phyloP scores from a whole-genome alignment of 306 rosid genomes.

The Mimosa pudica region DNA sequence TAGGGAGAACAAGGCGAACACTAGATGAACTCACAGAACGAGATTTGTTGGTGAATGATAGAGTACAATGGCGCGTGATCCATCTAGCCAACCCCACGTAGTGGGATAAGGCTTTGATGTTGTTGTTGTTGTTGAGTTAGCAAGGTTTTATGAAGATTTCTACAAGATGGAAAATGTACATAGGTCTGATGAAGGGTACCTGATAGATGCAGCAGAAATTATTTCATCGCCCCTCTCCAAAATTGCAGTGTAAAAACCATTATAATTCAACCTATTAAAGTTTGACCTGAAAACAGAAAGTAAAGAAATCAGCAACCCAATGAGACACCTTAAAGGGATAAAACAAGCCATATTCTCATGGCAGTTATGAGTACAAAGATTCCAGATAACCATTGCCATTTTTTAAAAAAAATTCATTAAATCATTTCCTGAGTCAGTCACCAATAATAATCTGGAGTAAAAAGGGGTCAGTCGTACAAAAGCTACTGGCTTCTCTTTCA shows the following conservation, averaged over 20 bases:
- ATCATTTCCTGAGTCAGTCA: not conserved
- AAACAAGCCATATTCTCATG: not conserved
- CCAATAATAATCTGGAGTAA: not conserved
- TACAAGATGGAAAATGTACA: not conserved
- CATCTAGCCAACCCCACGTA: too few species aligned
- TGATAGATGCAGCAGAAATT: slow-evolving; percentile 86
- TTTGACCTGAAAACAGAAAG: slow-evolving; percentile 67
- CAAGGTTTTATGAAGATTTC: slow-evolving; percentile 11
- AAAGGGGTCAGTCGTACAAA: not conserved
- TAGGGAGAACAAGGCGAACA: too few species aligned
- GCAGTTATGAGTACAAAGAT: not conserved
- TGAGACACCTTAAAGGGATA: not conserved
- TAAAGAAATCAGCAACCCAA: slow-evolving; percentile 18
- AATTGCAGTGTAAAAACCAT: slow-evolving; percentile 91
- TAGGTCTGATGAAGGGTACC: slow-evolving; percentile 44
- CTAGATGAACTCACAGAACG: too few species aligned
- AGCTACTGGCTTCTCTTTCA: too few species aligned
- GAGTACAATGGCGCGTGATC: too few species aligned
- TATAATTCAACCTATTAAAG: slow-evolving; percentile 79
- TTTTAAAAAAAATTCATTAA: not conserved
- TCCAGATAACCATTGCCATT: not conserved
- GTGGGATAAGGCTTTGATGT: too few species aligned
- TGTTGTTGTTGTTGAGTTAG: not conserved
- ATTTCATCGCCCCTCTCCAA: slow-evolving; percentile 98
- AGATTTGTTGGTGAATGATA: too few species aligned